Percentiles rank a stretch among this genome's conserved stretches.
These are phyloP conservation scores for Pseudopediastrum boryanum DNA, from an alignment of 139 green algal species.

Conservation along the genomic window DNA sequence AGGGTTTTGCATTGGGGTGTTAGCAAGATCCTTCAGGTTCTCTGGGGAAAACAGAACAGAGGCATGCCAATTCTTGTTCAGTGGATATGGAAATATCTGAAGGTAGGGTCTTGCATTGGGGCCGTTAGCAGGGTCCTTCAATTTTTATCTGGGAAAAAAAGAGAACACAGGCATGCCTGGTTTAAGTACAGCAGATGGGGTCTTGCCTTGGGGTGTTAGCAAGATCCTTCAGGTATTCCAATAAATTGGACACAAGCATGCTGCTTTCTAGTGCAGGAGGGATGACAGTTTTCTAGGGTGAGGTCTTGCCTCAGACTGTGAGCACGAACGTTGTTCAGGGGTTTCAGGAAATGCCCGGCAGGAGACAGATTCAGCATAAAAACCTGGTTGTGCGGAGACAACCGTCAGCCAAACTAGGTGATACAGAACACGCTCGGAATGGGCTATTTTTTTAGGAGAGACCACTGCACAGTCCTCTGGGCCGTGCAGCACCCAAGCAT, in stretches of 20 bases:
- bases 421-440: too few species aligned
- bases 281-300: conserved; percentile 4
- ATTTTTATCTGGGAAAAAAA: neutral
- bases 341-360: too few species aligned
- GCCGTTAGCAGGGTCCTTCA: neutral
- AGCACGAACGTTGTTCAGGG: too few species aligned
- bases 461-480: too few species aligned
- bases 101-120: neutral
- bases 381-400: too few species aligned
- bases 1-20: neutral
- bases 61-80: neutral
- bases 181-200: neutral
- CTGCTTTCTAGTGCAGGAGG: neutral
- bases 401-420: too few species aligned
- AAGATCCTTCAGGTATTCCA: neutral
- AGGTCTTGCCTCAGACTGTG: neutral
- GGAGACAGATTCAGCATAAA: too few species aligned
- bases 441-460: too few species aligned
- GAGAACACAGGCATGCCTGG: neutral
- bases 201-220: neutral
- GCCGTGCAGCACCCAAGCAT: too few species aligned
- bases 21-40: neutral
- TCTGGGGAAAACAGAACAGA: neutral
- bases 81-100: conserved; percentile 14
- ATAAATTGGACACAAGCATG: neutral